phyloP scores from a whole-genome alignment of 257 asterid genomes.

The Cinchona pubescens region DNA sequence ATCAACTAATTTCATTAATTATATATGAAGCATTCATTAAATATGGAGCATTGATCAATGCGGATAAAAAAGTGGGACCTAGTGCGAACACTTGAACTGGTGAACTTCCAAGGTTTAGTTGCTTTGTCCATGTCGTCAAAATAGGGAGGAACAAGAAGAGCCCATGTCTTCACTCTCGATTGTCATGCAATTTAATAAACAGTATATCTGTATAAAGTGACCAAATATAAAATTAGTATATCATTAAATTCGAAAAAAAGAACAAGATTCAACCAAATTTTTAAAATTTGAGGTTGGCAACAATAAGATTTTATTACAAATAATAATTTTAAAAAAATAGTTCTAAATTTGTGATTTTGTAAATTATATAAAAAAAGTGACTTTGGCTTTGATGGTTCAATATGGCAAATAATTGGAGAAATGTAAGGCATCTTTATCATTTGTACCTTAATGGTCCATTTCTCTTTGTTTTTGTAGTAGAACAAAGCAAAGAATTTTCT shows the following conservation, averaged over 20 bases:
- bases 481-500: neutral
- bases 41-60: neutral
- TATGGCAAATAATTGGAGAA: neutral
- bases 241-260: no score
- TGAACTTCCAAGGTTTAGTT: neutral
- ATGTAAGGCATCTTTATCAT: neutral
- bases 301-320: no score
- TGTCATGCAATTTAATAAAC: neutral
- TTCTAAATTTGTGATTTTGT: no score
- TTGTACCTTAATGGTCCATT: neutral
- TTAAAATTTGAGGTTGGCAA: no score
- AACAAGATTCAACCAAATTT: no score
- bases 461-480: neutral
- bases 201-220: no score
- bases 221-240: no score
- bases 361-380: no score
- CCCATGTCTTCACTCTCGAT: neutral
- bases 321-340: no score
- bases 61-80: neutral
- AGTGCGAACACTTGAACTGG: neutral
- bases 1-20: neutral
- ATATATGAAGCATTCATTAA: no score
- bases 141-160: neutral
- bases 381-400: no score
- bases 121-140: neutral